Percentiles rank a stretch among this genome's conserved stretches.
Conservation (phyloP, 306 rosid species). For the Carpinus viminea region DNA sequence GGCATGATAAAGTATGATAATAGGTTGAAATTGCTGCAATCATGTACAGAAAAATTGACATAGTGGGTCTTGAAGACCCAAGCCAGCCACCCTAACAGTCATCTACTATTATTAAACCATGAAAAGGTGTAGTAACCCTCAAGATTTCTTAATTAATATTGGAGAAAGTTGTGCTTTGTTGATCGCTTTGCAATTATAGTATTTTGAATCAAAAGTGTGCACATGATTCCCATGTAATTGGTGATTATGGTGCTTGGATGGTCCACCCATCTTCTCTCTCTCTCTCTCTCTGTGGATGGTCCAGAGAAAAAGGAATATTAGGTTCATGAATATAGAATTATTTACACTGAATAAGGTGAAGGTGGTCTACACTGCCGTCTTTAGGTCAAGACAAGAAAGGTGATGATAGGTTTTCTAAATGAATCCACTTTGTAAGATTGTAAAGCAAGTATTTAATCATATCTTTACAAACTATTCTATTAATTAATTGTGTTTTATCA, state of each 20-base stretch:
- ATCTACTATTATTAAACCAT: not conserved
- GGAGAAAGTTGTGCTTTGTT: constrained; percentile 2
- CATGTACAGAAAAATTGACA: not conserved
- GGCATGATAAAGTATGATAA: not conserved
- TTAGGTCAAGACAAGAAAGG: constrained; percentile 29
- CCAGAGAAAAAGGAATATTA: constrained; percentile 14
- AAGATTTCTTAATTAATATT: not conserved
- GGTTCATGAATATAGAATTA: not conserved
- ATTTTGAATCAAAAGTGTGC: not conserved
- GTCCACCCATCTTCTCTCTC: not conserved
- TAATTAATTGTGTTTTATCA: constrained; percentile 28
- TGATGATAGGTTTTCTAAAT: not conserved
- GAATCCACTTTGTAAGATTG: no score
- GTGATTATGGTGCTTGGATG: not conserved
- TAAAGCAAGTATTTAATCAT: no score
- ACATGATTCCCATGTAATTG: not conserved
- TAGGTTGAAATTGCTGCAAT: not conserved
- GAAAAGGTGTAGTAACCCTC: constrained; percentile 3
- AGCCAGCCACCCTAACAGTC: constrained; percentile 1
- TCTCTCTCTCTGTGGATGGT: not conserved
- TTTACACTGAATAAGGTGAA: not conserved
- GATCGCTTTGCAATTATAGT: not conserved
- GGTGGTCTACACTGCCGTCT: constrained; percentile 12
- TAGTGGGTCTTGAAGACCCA: constrained; percentile 1
- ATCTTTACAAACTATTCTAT: not conserved